Evolutionary conservation across 805 yeast species (phyloP), one percentile per base, ranked within the genome.

Genomic region (Spencermartinsiella europaea): DNA sequence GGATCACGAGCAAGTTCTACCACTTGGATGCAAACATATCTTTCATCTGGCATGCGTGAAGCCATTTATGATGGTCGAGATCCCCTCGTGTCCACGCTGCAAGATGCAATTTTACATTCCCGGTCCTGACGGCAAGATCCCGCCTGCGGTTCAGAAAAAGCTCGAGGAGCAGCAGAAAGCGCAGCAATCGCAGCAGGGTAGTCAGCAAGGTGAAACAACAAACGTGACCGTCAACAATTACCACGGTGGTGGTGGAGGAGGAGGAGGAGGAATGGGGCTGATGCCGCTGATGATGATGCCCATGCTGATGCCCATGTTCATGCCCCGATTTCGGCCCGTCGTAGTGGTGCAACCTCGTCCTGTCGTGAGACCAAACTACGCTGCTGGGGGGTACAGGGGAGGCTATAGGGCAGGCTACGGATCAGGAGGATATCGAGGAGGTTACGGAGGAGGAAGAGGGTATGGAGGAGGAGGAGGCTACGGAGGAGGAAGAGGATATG

Each of bases 1-100:
- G 27, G 65, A 67, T 2, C 64, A 76, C 19, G 98, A 38, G 34
- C 19, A 19, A 20, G 42, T 38, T 5, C 34, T 38, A 16, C 42
- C 42, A 15, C 21, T 38, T 15, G 42, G 42, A 27, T 38, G 42
- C 42, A 25, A 15, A 20, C 42, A 38, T 17, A 38, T 38, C 20
- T 38, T 38, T 15, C 42, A 38, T 15, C 7, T 20, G 10, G 42
- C 42, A 38, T 38, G 42, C 17, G 42, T 38, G 19, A 38, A 38
- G 33, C 42, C 42, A 12, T 38, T 16, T 38, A 38, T 38, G 42
- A 10, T 38, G 42, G 42, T 5, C 19, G 22, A 15, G n/a, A 14
- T 20, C 14, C 42, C 42, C 20, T 22, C 42, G n/a, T 38, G 42
- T 15, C 42, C 42, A 5, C 33, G 42, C 12, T 38, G 42, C 21